Conservation (phyloP, 148 eudicot species). For the Selenicereus undatus region DNA sequence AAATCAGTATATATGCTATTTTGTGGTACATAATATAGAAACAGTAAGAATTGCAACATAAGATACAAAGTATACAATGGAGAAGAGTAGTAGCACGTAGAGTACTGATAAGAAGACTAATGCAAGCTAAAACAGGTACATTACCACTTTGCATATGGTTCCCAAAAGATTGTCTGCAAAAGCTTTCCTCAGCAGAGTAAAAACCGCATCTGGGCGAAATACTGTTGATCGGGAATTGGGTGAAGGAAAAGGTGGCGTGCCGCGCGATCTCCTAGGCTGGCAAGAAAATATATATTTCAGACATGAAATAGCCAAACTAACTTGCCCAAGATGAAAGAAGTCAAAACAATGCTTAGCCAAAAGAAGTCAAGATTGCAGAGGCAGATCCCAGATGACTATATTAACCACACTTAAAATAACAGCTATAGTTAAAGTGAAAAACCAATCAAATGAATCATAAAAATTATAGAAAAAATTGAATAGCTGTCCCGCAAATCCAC, state of each 20-base stretch:
- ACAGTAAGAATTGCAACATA: not conserved
- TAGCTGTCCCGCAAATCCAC: not conserved
- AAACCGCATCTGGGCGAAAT: constrained; percentile 63
- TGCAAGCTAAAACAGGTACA: constrained; percentile 11
- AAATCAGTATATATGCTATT: constrained; percentile 6
- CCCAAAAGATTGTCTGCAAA: constrained; percentile 59
- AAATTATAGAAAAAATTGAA: not conserved
- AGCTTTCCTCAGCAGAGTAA: constrained; percentile 65
- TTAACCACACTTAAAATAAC: not conserved
- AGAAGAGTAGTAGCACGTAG: not conserved
- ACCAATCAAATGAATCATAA: not conserved
- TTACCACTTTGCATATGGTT: constrained; percentile 65
- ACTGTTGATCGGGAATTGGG: constrained; percentile 48
- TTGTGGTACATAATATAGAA: not conserved
- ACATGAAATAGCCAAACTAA: constrained; percentile 1
- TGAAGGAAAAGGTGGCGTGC: constrained; percentile 26
- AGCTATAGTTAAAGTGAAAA: not conserved
- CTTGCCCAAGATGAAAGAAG: not conserved
- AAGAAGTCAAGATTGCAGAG: not conserved
- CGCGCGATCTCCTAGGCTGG: constrained; percentile 71
- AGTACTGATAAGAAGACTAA: constrained; percentile 3
- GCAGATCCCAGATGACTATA: not conserved
- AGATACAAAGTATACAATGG: not conserved
- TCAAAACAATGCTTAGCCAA: not conserved
- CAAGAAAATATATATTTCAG: constrained; percentile 5